Evolutionary conservation across 345 rosid species (phyloP), one percentile per base, ranked within the genome.

Genomic region (Toxicodendron radicans): DNA sequence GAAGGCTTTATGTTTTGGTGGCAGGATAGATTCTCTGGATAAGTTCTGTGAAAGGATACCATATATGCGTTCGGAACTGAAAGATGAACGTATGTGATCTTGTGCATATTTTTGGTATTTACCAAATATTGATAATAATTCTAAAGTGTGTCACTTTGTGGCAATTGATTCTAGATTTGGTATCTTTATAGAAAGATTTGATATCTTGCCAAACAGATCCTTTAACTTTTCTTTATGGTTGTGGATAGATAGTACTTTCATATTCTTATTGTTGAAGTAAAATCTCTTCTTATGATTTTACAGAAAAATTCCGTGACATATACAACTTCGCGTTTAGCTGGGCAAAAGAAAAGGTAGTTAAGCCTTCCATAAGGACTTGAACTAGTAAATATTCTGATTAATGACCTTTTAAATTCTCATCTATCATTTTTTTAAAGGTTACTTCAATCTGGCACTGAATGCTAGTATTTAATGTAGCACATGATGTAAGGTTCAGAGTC

Each of bases 281-380:
- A 45, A 5, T 81, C 16, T 70, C 69, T 74, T 68, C 64, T 72
- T 79, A 73, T 73, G 68, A 53, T 73, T 79, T 57, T 78, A 13
- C 99, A 95, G 99, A 91, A 81, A 95, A 95, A 81, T 95, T 95
- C 62, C 89, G 91, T 24, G 98, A 95, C 64, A 93, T 95, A 60
- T 90, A 95, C 80, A 93, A 91, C 84, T 95, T 91, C 79, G 93
- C 99, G 69, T 95, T 93, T 85, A 94, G 91, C 66, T 95, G 99
- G 98, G 98, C 98, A 66, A 95, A 89, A 84, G 99, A 95, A 84
- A 95, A 95, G 98, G 99, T 95, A 83, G 45, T 32, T 30, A 12
- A 9, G 75, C 67, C 70, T 53, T n/a, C 62, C 54, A 41, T 48
- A 17, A 10, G 38, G n/a, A 10, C 5, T 45, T 54, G 27, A 38